Evolutionary conservation across 768 basidiomycete genomes (phyloP), one percentile per base, ranked within the genome.

Genomic region (Mycena vitilis): DNA sequence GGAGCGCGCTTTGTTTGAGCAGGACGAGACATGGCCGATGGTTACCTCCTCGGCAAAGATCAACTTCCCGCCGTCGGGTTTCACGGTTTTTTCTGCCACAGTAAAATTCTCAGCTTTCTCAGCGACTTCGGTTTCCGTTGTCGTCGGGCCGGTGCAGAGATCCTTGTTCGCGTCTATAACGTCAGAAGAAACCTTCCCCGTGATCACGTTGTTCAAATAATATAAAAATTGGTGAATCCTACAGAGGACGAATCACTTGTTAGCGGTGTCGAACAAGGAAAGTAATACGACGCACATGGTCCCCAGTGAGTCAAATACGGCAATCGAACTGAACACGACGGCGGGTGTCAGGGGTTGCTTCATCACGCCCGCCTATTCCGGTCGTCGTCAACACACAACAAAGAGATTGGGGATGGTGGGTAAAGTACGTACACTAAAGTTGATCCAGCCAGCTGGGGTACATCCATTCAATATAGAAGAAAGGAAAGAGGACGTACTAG

Each of bases 251-350:
- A 42, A 30, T 30, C 30, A 30, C 30, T 30, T 5, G 44, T 45
- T 20, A 45, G 44, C 20, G 40, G 18, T 20, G 13, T 45, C 12
- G 44, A 15, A 20, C 3, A 16, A 45, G 16, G 7, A 90, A 76
- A 88, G 23, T 49, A 7, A 6, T 15, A 55, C 58, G 40, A 63
- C 37, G 52, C 38, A 18, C 74, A 76, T 25, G 78, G 64, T n/a
- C 36, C 88, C 83, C 45, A 93, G 76, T 69, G 88, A 83, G 53
- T 88, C 85, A 73, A 93, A 92, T 36, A 91, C 87, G 66, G 85
- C 75, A 78, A 88, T 85, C 66, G 83, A 84, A 23, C 83, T 83
- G 74, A 86, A 86, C 13, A 66, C 84, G n/a, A 74, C 78, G 15
- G 83, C 81, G 10, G 82, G 82, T 44, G 68, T 81, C 36, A 85